Evolutionary conservation across 495 filamentous ascomycete species (phyloP), one percentile per base, ranked within the genome.

Genomic region (Alectoria sarmentosa): DNA sequence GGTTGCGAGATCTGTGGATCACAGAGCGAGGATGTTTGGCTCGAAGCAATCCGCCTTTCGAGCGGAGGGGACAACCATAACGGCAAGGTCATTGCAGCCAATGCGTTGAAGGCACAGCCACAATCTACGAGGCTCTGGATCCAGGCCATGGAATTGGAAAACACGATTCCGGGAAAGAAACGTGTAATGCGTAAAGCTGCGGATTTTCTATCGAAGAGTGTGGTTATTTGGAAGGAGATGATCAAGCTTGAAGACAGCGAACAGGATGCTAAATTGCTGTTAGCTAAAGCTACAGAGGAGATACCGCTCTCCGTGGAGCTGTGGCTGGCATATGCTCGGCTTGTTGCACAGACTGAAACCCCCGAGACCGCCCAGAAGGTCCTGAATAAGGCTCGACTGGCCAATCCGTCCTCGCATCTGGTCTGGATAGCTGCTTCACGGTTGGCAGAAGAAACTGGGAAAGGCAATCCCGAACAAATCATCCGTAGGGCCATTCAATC

Each of bases 351-450:
- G n/a, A 65, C 57, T 30, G 93, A 96, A 74, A 88, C 85, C 0
- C 86, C 91, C 0, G 89, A 93, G 62, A 92, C 96, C 68, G 94
- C 94, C 9, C 93, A 96, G 69, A 88, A 89, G 69, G 91, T 99
- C 39, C 80, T 99, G 62, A 99, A 99, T 75, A 90, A 90, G 72
- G 95, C 95, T 26, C 89, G 95, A 58, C 93, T 95, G 76, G 91
- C 93, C 36, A 84, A 96, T 13, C 92, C 92, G 8, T 93, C 90
- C 9, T 96, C 90, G 54, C 84, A 92, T 71, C 91, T 96, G 70
- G 87, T 99, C 63, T 99, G 95, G 95, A 90, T 99, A 74, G 92
- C 92, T 26, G 94, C 93, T 41, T 88, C 89, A 48, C 84, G 95
- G 41, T 80, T 99, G 36, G 90, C 97, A 72, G 94, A 99, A 72